Evolutionary conservation across 164 flowering plant genomes (phyloP).

Genomic region (Liquidambar formosana): DNA sequence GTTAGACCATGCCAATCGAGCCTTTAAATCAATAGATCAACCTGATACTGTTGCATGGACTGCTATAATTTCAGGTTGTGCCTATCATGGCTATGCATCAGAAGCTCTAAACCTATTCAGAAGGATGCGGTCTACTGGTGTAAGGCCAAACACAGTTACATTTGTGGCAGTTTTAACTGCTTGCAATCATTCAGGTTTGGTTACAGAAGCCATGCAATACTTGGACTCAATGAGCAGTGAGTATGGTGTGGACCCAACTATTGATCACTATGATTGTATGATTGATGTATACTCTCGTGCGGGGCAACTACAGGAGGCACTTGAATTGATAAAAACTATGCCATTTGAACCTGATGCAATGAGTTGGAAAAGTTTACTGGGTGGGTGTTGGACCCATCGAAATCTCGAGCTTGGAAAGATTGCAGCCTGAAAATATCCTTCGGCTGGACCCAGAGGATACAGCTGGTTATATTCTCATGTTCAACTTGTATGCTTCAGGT

Average conservation of each 20-base stretch:
- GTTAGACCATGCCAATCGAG: constrained; percentile 42
- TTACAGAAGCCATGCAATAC: constrained; percentile 37
- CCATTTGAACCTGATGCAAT: constrained; percentile 48
- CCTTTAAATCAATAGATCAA: constrained; percentile 38
- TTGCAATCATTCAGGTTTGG: constrained; percentile 58
- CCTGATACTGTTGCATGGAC: constrained; percentile 66
- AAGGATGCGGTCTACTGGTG: constrained; percentile 41
- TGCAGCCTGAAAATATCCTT: constrained; percentile 45
- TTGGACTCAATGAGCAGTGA: constrained; percentile 43
- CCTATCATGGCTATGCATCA: constrained; percentile 52
- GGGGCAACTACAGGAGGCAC: constrained; percentile 49
- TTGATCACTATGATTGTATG: constrained; percentile 61
- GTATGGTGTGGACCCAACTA: constrained; percentile 45
- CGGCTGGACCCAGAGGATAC: constrained; percentile 43
- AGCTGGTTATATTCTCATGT: constrained; percentile 46
- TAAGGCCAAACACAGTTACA: constrained; percentile 47
- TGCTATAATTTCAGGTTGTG: constrained; percentile 52
- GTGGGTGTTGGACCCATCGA: constrained; percentile 48
- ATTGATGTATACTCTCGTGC: constrained; percentile 56
- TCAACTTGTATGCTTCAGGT: constrained; percentile 43
- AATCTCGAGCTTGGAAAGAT: constrained; percentile 47
- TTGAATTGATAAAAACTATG: constrained; percentile 39
- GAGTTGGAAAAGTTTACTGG: constrained; percentile 57
- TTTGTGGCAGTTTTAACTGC: constrained; percentile 50
- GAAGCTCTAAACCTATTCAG: constrained; percentile 48